These are phyloP conservation scores for Brettanomyces nanus DNA, from an alignment of 805 yeast species.

Conservation along the genomic window DNA sequence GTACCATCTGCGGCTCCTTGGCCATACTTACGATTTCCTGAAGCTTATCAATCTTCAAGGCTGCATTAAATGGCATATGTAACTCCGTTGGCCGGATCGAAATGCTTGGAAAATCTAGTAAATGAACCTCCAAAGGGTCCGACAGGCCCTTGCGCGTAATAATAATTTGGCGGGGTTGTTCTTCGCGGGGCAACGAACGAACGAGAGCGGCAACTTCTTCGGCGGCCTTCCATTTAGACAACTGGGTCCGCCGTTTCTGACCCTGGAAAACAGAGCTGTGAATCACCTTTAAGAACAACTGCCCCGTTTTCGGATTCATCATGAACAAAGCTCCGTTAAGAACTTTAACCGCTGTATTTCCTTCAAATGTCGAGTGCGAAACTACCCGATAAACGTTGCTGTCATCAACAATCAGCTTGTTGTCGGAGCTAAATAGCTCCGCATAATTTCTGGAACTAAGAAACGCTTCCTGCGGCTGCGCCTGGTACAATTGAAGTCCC, in stretches of 20 bases:
- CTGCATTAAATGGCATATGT: conserved; percentile 81
- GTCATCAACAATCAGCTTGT: conserved; percentile 85
- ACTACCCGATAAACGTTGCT: conserved; percentile 90
- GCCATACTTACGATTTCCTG: conserved; percentile 76
- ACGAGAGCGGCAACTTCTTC: conserved; percentile 93
- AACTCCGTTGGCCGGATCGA: conserved; percentile 85
- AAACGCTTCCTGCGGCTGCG: conserved; percentile 88
- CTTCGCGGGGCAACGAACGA: conserved; percentile 83
- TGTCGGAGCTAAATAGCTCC: conserved; percentile 78
- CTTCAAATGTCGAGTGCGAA: conserved; percentile 86
- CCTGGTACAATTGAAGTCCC: conserved; percentile 86
- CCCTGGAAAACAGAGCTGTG: conserved; percentile 97
- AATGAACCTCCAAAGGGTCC: conserved; percentile 94
- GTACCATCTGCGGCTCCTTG: conserved; percentile 86
- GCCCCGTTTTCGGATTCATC: conserved; percentile 86
- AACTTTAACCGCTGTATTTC: conserved; percentile 86
- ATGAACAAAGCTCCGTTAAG: conserved; percentile 90
- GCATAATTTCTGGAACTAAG: conserved; percentile 85
- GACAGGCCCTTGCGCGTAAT: conserved; percentile 84
- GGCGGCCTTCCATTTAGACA: conserved; percentile 97
- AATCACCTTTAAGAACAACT: conserved; percentile 76
- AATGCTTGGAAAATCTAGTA: conserved; percentile 93
- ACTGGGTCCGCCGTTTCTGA: conserved; percentile 84
- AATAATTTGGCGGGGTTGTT: conserved; percentile 88
- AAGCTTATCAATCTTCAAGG: conserved; percentile 72